These are phyloP conservation scores for Kwoniella europaea DNA, from an alignment of 768 basidiomycete species.

Conservation along the genomic window DNA sequence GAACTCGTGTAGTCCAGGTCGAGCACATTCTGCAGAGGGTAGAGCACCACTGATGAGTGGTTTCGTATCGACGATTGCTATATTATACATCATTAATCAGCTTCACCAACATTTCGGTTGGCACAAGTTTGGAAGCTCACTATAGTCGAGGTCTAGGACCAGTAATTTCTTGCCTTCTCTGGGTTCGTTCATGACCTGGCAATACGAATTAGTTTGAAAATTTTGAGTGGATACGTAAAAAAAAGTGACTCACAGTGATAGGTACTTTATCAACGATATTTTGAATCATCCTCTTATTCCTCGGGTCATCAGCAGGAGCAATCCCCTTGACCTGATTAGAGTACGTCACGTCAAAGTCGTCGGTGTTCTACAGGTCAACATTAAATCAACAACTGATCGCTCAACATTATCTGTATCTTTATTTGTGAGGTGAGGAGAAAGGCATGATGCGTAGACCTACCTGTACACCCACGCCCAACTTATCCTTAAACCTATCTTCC, in stretches of 20 bases:
- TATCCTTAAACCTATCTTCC: conserved; percentile 83
- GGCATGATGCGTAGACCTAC: conserved; percentile 7
- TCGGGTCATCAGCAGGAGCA: conserved; percentile 73
- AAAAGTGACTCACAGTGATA: conserved; percentile 45
- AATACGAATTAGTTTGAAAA: background rate
- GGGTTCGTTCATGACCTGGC: conserved; percentile 74
- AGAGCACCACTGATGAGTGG: conserved; percentile 80
- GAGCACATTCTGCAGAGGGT: conserved; percentile 78
- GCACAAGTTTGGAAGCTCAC: conserved; percentile 59
- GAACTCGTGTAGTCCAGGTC: conserved; percentile 83
- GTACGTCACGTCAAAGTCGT: conserved; percentile 83
- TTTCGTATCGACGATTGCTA: conserved; percentile 83
- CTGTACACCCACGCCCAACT: conserved; percentile 53
- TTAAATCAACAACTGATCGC: too few species aligned
- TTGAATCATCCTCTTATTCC: conserved; percentile 79
- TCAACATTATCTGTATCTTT: too few species aligned
- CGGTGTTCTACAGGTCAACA: conserved; percentile 58
- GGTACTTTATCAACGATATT: conserved; percentile 68
- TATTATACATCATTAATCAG: background rate
- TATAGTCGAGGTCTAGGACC: conserved; percentile 88
- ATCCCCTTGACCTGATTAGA: conserved; percentile 63
- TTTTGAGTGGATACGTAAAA: background rate
- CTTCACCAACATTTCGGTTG: background rate
- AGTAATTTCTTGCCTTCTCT: conserved; percentile 77
- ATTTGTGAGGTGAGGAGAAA: too few species aligned